Conservation (phyloP, 768 basidiomycete species). For the Rhizopogon roseolus region DNA sequence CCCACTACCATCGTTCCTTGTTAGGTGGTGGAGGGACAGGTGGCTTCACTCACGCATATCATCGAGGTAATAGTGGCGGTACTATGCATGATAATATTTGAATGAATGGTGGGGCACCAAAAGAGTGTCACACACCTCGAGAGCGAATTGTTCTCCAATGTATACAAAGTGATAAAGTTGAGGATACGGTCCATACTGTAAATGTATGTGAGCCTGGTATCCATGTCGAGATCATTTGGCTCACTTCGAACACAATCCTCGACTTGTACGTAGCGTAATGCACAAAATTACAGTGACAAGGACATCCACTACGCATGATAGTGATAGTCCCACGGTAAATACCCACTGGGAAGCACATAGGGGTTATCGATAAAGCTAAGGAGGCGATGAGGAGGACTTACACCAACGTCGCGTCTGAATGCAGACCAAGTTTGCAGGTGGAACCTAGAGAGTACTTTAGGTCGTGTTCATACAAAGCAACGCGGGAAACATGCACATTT, state of each 20-base stretch:
- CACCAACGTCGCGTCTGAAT: conserved; percentile 18
- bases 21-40: not conserved
- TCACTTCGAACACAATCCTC: conserved; percentile 35
- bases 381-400: not conserved
- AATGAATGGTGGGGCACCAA: conserved; percentile 8
- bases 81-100: conserved; percentile 8
- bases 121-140: conserved; percentile 31
- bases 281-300: conserved; percentile 44
- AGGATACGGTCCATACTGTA: conserved; percentile 44
- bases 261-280: conserved; percentile 35
- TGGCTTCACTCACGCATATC: conserved; percentile 32
- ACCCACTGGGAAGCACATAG: conserved; percentile 31
- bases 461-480: not conserved
- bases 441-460: conserved; percentile 12
- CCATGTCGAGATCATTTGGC: not conserved
- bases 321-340: conserved; percentile 45
- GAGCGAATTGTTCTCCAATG: conserved; percentile 48
- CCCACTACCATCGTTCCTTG: conserved; percentile 29
- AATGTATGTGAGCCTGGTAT: not conserved
- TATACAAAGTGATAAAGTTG: conserved; percentile 43
- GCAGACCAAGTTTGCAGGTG: conserved; percentile 16
- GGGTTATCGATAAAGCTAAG: conserved; percentile 9
- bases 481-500: conserved; percentile 19
- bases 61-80: conserved; percentile 37
- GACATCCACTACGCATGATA: conserved; percentile 46